Percentiles rank a stretch among this genome's conserved stretches.
Evolutionary conservation across 2,329 filamentous ascomycete species (phyloP).

Genomic region (Epichloe bromicola): DNA sequence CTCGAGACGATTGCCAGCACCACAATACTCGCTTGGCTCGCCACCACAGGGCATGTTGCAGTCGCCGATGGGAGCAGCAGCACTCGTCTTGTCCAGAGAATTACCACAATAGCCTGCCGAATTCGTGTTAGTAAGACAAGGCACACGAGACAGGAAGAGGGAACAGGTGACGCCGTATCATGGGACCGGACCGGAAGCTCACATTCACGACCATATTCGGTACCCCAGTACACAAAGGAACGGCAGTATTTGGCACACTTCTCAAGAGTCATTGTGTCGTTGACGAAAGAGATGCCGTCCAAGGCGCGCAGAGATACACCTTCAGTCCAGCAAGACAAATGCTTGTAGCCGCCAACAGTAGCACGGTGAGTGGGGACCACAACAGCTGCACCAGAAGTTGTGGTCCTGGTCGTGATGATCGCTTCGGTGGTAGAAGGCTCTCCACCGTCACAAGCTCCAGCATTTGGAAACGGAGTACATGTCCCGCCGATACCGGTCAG

Average conservation of each 20-base stretch:
- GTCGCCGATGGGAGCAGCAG: constrained; percentile 16
- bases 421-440: constrained; percentile 1
- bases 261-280: constrained; percentile 37
- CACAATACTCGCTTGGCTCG: constrained; percentile 28
- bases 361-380: constrained; percentile 22
- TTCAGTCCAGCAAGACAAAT: constrained; percentile 38
- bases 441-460: constrained; percentile 15
- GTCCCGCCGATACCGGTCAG: constrained; percentile 29
- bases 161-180: not conserved
- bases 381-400: constrained; percentile 14
- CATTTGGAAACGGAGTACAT: constrained; percentile 28
- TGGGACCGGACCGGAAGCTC: constrained; percentile 9
- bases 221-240: constrained; percentile 34
- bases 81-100: constrained; percentile 18
- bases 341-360: constrained; percentile 29
- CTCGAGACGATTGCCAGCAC: constrained; percentile 29
- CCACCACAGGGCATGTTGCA: constrained; percentile 30
- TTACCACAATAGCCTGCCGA: constrained; percentile 35
- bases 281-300: constrained; percentile 24
- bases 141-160: not conserved
- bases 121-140: not conserved
- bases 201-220: constrained; percentile 40
- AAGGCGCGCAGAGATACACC: constrained; percentile 31
- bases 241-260: constrained; percentile 33
- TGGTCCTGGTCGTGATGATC: constrained; percentile 8